Evolutionary conservation across 2,329 filamentous ascomycete species (phyloP).

Genomic region (Aquanectria penicillioides): DNA sequence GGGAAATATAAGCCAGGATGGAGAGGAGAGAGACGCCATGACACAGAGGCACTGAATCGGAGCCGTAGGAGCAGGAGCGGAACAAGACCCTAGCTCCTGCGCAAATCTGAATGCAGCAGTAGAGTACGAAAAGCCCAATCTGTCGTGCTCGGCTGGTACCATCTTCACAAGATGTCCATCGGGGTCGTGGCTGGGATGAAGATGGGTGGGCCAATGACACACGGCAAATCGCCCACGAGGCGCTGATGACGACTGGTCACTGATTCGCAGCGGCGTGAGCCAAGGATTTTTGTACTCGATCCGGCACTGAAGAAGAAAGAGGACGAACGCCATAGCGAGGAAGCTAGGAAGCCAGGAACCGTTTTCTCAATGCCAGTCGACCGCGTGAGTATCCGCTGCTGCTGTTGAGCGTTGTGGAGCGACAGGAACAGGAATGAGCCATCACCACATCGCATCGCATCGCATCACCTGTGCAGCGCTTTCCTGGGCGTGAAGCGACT

Average conservation of each 20-base stretch:
- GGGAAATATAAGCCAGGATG: not conserved
- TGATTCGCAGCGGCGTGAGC: not conserved
- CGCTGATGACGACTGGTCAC: not conserved
- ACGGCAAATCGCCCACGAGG: conserved; percentile 33
- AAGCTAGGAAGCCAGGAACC: too few species aligned
- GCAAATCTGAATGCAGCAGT: not conserved
- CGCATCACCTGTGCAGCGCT: too few species aligned
- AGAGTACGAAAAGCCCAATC: not conserved
- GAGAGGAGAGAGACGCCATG: conserved; percentile 15
- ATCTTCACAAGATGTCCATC: conserved; percentile 4
- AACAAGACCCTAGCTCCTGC: not conserved
- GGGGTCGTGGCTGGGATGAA: not conserved
- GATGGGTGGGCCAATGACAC: conserved; percentile 30
- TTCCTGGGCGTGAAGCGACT: too few species aligned
- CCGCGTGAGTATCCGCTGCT: too few species aligned
- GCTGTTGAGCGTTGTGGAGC: too few species aligned
- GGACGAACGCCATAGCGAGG: too few species aligned
- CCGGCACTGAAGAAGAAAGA: too few species aligned
- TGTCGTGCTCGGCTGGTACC: conserved; percentile 14
- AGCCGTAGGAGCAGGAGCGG: conserved; percentile 11
- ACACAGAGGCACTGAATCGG: conserved; percentile 12
- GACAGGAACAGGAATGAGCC: too few species aligned
- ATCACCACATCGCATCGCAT: too few species aligned
- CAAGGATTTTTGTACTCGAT: too few species aligned
- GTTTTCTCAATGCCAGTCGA: too few species aligned